A percentile compares a stretch with the other conserved stretches of the same genome.
Conservation (phyloP, 2,329 filamentous ascomycete genomes). For the Epicoccum sorghinum region DNA sequence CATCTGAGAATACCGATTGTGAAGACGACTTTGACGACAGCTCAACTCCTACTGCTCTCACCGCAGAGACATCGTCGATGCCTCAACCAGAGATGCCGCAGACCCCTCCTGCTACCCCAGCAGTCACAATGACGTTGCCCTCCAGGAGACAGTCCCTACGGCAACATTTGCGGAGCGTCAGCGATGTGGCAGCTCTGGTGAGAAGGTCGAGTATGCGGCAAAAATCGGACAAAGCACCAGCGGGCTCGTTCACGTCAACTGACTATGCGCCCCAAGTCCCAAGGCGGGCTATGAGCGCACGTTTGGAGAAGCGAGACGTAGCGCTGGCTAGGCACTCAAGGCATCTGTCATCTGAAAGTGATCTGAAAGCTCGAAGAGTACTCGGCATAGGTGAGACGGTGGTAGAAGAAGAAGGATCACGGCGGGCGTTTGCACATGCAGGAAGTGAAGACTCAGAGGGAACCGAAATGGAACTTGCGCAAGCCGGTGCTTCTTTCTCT, state of each 20-base stretch:
- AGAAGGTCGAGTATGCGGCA: conserved; percentile 20
- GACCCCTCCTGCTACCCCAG: conserved; percentile 13
- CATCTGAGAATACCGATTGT: conserved; percentile 12
- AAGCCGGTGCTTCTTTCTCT: conserved; percentile 23
- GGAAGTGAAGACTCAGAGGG: conserved; percentile 1
- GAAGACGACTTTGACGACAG: conserved; percentile 20
- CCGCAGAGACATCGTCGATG: conserved; percentile 5
- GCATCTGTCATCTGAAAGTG: conserved; percentile 9
- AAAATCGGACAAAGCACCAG: conserved; percentile 31
- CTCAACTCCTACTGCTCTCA: conserved; percentile 7
- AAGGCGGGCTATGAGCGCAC: conserved; percentile 37
- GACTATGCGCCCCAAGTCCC: conserved; percentile 24
- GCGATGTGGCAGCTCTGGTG: conserved; percentile 12
- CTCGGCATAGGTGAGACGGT: neutral
- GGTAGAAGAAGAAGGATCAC: neutral
- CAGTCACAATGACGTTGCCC: conserved; percentile 12
- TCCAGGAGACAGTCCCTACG: conserved; percentile 4
- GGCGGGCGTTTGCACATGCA: neutral
- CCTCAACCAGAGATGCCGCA: conserved; percentile 7
- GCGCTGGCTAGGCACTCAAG: conserved; percentile 9
- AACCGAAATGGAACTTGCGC: neutral
- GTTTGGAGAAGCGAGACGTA: conserved; percentile 14
- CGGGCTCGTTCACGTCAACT: conserved; percentile 17
- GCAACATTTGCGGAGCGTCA: conserved; percentile 7
- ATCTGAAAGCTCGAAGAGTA: conserved; percentile 4